These are phyloP conservation scores for Tetrapisispora taiwanensis DNA, from an alignment of 805 yeast species.

Conservation along the genomic window DNA sequence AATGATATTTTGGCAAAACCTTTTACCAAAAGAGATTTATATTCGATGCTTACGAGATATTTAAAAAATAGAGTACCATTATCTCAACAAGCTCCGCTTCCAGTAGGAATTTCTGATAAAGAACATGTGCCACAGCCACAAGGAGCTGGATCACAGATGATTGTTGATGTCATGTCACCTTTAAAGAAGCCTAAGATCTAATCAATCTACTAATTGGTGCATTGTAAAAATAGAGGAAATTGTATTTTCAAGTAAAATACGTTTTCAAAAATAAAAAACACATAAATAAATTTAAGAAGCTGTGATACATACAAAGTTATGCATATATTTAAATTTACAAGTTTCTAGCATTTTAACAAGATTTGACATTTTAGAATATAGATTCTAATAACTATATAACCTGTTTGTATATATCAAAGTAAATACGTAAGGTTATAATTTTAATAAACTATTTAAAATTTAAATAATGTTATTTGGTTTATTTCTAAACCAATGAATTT, in stretches of 20 bases:
- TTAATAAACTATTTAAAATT: not conserved
- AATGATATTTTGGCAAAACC: slow-evolving; percentile 90
- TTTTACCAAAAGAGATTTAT: slow-evolving; percentile 78
- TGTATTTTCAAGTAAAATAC: too few relatives aligned
- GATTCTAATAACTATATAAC: not conserved
- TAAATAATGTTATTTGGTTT: not conserved
- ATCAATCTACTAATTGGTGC: not conserved
- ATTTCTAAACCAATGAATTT: slow-evolving; percentile 29
- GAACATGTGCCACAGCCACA: not conserved
- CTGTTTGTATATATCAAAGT: too few relatives aligned
- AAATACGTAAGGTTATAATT: not conserved
- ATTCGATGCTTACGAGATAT: slow-evolving; percentile 67
- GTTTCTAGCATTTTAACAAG: too few relatives aligned
- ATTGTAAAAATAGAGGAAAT: too few relatives aligned
- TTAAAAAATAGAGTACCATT: slow-evolving; percentile 40
- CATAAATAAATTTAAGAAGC: too few relatives aligned
- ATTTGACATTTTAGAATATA: not conserved
- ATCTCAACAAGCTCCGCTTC: slow-evolving; percentile 14
- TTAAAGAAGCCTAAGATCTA: slow-evolving; percentile 1
- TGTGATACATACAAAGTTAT: too few relatives aligned
- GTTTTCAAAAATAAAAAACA: too few relatives aligned
- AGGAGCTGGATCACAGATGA: not conserved
- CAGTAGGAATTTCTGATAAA: not conserved
- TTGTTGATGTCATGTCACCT: not conserved
- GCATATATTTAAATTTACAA: too few relatives aligned